These are phyloP conservation scores for Cladorrhinum sp. DNA, from an alignment of 2,329 filamentous ascomycete species.

Conservation along the genomic window DNA sequence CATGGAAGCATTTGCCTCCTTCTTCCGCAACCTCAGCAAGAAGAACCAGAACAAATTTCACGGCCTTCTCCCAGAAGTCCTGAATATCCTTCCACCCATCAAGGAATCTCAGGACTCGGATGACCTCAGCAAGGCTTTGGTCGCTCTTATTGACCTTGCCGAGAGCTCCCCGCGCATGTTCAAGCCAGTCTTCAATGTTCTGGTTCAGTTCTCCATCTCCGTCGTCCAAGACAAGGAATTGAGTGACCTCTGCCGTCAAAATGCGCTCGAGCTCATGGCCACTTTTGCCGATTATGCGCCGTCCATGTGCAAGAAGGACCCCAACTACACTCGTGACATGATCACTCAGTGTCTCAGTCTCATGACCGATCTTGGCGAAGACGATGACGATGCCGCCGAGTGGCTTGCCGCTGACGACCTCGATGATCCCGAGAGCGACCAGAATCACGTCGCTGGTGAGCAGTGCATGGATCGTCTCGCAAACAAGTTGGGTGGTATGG, in stretches of 20 bases:
- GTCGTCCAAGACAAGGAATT: slow-evolving; percentile 96
- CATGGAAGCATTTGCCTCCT: slow-evolving; percentile 94
- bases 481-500: slow-evolving; percentile 92
- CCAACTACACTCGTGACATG: slow-evolving; percentile 92
- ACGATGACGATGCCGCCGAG: slow-evolving; percentile 91
- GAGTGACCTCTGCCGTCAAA: slow-evolving; percentile 84
- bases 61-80: slow-evolving; percentile 78
- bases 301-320: slow-evolving; percentile 90
- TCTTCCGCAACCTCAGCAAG: slow-evolving; percentile 88
- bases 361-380: slow-evolving; percentile 94
- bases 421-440: slow-evolving; percentile 91
- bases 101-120: slow-evolving; percentile 90
- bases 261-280: slow-evolving; percentile 93
- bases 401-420: slow-evolving; percentile 94
- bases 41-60: slow-evolving; percentile 89
- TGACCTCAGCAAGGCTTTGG: slow-evolving; percentile 81
- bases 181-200: slow-evolving; percentile 84
- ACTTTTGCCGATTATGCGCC: slow-evolving; percentile 96
- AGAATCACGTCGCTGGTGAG: slow-evolving; percentile 95
- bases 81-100: slow-evolving; percentile 91
- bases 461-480: slow-evolving; percentile 97
- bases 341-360: slow-evolving; percentile 96
- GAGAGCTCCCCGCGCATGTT: slow-evolving; percentile 98
- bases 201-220: slow-evolving; percentile 88
- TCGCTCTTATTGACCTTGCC: slow-evolving; percentile 89